Conservation (phyloP, 495 filamentous ascomycete genomes). For the Hamigera avellanea region DNA sequence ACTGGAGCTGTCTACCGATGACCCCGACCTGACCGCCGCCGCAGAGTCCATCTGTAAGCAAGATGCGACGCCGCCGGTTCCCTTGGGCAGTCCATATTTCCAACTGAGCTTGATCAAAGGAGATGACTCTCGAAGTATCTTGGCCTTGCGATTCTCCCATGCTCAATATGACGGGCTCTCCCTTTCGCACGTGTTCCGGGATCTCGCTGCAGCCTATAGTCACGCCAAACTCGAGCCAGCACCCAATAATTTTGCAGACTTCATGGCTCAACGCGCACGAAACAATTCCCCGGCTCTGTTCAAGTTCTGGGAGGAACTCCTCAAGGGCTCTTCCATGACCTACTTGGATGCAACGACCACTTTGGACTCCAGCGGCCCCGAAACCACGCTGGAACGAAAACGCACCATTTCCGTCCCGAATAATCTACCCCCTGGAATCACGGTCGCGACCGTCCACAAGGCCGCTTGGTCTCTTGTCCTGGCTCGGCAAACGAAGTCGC, state of each 20-base stretch:
- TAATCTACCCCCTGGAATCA: background rate
- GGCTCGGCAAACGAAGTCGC: conserved; percentile 6
- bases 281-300: background rate
- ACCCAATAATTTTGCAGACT: background rate
- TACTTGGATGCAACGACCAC: background rate
- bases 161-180: background rate
- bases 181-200: background rate
- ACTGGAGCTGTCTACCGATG: background rate
- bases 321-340: background rate
- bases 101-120: background rate
- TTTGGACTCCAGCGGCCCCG: background rate
- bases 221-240: background rate
- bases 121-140: background rate
- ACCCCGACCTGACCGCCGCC: background rate
- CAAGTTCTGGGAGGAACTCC: background rate
- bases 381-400: background rate
- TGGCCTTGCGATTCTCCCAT: background rate
- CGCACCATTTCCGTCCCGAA: background rate
- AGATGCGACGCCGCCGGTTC: background rate
- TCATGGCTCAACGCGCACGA: background rate
- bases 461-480: conserved; percentile 22
- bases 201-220: background rate
- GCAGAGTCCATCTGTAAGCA: background rate
- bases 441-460: conserved; percentile 10
- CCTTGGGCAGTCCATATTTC: background rate